Evolutionary conservation across 2,329 filamentous ascomycete genomes (phyloP).

Genomic region (Fusarium euwallaceae): DNA sequence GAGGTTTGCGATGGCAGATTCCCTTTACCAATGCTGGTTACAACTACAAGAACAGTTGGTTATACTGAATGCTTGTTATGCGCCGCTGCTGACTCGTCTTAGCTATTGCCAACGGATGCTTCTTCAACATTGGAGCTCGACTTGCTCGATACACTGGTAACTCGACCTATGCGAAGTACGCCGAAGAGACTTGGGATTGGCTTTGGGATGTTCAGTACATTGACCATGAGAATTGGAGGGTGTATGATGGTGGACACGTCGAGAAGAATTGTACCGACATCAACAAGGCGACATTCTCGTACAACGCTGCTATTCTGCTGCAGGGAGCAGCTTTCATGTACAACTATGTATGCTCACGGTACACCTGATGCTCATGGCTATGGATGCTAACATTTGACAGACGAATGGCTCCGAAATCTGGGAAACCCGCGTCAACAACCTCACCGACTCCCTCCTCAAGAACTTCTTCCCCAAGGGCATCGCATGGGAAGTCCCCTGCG

Average conservation of each 20-base stretch:
- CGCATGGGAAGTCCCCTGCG: slow-evolving; percentile 77
- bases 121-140: slow-evolving; percentile 76
- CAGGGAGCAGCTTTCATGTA: slow-evolving; percentile 78
- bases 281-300: slow-evolving; percentile 75
- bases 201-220: slow-evolving; percentile 68
- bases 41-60: slow-evolving; percentile 75
- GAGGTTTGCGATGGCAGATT: slow-evolving; percentile 84
- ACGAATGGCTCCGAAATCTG: slow-evolving; percentile 67
- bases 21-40: slow-evolving; percentile 81
- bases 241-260: slow-evolving; percentile 74
- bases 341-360: slow-evolving; percentile 63
- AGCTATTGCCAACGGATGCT: slow-evolving; percentile 73
- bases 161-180: slow-evolving; percentile 72
- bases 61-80: background rate
- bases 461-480: slow-evolving; percentile 69
- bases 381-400: slow-evolving; percentile 50
- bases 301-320: slow-evolving; percentile 73
- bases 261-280: slow-evolving; percentile 70
- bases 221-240: slow-evolving; percentile 69
- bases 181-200: slow-evolving; percentile 74
- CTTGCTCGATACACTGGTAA: slow-evolving; percentile 79
- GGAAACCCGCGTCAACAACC: slow-evolving; percentile 66
- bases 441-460: slow-evolving; percentile 64
- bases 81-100: background rate
- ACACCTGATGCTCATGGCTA: too few relatives aligned